Evolutionary conservation across 345 rosid species (phyloP).

Genomic region (Diplotaxis tenuifolia): DNA sequence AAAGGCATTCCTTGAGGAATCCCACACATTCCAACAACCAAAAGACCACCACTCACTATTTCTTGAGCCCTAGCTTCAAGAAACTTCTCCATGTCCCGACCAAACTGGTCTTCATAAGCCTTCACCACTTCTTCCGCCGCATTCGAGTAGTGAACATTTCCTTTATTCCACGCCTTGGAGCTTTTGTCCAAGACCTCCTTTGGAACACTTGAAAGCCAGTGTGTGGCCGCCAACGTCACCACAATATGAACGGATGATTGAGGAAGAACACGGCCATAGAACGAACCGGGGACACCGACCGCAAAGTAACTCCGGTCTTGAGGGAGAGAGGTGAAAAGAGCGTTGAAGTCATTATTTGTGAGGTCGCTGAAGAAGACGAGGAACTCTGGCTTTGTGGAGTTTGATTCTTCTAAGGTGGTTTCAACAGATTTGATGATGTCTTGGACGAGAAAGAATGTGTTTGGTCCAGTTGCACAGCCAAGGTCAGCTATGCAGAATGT

Average conservation of each 20-base stretch:
- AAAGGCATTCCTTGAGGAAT: constrained; percentile 32
- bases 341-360: constrained; percentile 54
- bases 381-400: constrained; percentile 42
- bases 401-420: constrained; percentile 30
- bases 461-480: constrained; percentile 76
- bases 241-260: constrained; percentile 37
- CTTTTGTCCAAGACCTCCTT: constrained; percentile 36
- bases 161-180: constrained; percentile 50
- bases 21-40: constrained; percentile 40
- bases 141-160: constrained; percentile 40
- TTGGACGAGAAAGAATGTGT: constrained; percentile 46
- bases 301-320: constrained; percentile 36
- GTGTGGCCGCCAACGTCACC: constrained; percentile 39
- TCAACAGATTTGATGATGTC: constrained; percentile 40
- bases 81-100: constrained; percentile 42
- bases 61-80: constrained; percentile 44
- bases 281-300: constrained; percentile 50
- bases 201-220: constrained; percentile 49
- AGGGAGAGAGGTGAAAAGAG: constrained; percentile 49
- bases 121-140: constrained; percentile 36
- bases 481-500: constrained; percentile 51
- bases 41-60: constrained; percentile 43
- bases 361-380: constrained; percentile 54
- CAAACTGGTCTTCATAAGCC: constrained; percentile 42
- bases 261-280: constrained; percentile 42